Evolutionary conservation across 345 rosid genomes (phyloP).

Genomic region (Hibiscus mutabilis): DNA sequence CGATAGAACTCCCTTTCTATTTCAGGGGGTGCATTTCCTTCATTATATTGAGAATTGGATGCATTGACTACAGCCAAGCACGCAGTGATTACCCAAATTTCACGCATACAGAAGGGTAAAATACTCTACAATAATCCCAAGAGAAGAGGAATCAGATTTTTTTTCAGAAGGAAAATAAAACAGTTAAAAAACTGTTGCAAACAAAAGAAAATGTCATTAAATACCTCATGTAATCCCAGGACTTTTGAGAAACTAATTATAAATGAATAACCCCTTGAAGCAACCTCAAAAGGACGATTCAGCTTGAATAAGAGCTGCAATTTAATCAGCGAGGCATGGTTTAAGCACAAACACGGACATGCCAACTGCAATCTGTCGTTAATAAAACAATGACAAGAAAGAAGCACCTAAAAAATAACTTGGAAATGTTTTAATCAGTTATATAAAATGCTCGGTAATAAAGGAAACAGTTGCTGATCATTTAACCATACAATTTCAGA

Average conservation of each 20-base stretch:
- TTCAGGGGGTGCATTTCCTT: conserved; percentile 56
- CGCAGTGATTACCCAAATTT: conserved; percentile 34
- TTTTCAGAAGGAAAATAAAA: not conserved
- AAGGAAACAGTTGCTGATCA: too few relatives aligned
- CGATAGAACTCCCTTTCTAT: conserved; percentile 88
- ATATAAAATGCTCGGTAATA: not conserved
- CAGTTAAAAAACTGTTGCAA: not conserved
- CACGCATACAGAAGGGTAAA: conserved; percentile 31
- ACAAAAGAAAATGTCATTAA: not conserved
- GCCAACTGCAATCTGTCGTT: not conserved
- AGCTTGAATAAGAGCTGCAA: conserved; percentile 82
- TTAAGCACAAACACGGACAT: not conserved
- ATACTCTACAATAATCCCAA: conserved; percentile 5
- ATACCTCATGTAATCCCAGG: conserved; percentile 73
- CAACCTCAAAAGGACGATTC: conserved; percentile 88
- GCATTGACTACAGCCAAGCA: conserved; percentile 48
- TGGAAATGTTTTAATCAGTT: not conserved
- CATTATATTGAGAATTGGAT: conserved; percentile 58
- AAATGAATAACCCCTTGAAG: conserved; percentile 82
- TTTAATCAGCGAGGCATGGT: conserved; percentile 7
- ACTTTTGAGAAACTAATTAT: conserved; percentile 71
- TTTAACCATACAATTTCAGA: not conserved
- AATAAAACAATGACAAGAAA: not conserved
- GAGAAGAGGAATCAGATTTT: not conserved
- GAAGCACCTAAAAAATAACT: not conserved